These are phyloP conservation scores for Fistulifera solaris DNA, from an alignment of 108 stramenopile species.

Conservation along the genomic window DNA sequence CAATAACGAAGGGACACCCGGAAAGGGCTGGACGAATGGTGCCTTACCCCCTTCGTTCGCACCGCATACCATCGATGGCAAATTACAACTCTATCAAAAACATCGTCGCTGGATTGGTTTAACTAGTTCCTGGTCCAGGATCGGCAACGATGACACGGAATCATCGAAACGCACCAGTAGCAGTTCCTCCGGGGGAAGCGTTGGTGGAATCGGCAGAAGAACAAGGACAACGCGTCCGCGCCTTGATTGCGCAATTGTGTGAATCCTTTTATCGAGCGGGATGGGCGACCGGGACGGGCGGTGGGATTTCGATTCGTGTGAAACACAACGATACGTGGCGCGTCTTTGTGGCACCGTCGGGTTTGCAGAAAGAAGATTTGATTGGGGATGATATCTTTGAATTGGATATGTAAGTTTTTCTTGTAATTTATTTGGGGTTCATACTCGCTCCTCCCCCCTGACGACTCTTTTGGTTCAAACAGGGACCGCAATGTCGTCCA, in stretches of 20 bases:
- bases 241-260: slow-evolving; percentile 79
- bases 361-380: slow-evolving; percentile 96
- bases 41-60: slow-evolving; percentile 39
- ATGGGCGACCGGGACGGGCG: slow-evolving; percentile 94
- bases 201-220: background rate
- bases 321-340: slow-evolving; percentile 44
- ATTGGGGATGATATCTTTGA: slow-evolving; percentile 90
- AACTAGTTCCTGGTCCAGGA: slow-evolving; percentile 49
- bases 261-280: slow-evolving; percentile 75
- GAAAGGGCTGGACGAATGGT: slow-evolving; percentile 74
- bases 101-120: slow-evolving; percentile 78
- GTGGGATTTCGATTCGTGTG: slow-evolving; percentile 81
- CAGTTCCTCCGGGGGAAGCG: background rate
- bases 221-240: slow-evolving; percentile 34
- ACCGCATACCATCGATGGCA: slow-evolving; percentile 53
- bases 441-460: too few relatives aligned
- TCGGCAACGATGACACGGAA: slow-evolving; percentile 30
- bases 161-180: background rate
- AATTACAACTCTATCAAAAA: slow-evolving; percentile 41
- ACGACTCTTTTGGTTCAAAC: too few relatives aligned
- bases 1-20: slow-evolving; percentile 19
- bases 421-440: slow-evolving; percentile 10
- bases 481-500: slow-evolving; percentile 39
- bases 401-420: slow-evolving; percentile 35
- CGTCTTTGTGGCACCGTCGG: slow-evolving; percentile 90